Evolutionary conservation across 176 grass and related monocot genomes (phyloP).

Genomic region (Rhynchospora pubera): DNA sequence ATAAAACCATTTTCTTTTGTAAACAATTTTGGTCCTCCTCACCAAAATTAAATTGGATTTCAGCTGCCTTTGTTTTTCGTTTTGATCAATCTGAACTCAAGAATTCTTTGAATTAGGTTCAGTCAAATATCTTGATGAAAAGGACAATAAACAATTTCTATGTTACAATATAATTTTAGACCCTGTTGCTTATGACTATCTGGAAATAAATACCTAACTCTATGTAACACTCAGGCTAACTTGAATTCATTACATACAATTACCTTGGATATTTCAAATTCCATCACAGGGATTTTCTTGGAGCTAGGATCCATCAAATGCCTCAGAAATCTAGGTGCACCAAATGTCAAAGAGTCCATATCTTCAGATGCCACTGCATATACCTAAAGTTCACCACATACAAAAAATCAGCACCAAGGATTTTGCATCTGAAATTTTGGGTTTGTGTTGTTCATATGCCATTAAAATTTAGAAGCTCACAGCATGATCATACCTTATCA

Average conservation of each 20-base stretch:
- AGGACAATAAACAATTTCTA: not conserved
- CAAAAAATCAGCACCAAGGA: not conserved
- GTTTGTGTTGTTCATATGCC: not conserved
- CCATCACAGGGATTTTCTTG: slow-evolving; percentile 58
- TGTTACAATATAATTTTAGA: not conserved
- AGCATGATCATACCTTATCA: slow-evolving; percentile 28
- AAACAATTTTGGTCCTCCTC: not conserved
- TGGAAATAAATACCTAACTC: not conserved
- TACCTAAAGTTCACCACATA: slow-evolving; percentile 25
- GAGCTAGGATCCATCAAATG: slow-evolving; percentile 58
- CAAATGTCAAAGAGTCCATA: slow-evolving; percentile 55
- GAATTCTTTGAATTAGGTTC: not conserved
- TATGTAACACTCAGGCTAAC: not conserved
- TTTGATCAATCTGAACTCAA: not conserved
- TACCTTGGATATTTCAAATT: slow-evolving; percentile 53
- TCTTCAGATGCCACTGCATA: slow-evolving; percentile 54
- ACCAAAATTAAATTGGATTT: no score
- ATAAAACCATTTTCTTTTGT: not conserved
- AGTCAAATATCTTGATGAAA: not conserved
- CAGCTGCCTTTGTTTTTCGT: no score
- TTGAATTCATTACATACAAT: not conserved
- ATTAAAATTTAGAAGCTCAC: not conserved
- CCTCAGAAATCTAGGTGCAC: slow-evolving; percentile 45
- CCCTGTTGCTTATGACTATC: not conserved
- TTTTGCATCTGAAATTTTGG: not conserved